These are phyloP conservation scores for Solanum chiquidenum DNA, from an alignment of 257 asterid species.

Conservation along the genomic window DNA sequence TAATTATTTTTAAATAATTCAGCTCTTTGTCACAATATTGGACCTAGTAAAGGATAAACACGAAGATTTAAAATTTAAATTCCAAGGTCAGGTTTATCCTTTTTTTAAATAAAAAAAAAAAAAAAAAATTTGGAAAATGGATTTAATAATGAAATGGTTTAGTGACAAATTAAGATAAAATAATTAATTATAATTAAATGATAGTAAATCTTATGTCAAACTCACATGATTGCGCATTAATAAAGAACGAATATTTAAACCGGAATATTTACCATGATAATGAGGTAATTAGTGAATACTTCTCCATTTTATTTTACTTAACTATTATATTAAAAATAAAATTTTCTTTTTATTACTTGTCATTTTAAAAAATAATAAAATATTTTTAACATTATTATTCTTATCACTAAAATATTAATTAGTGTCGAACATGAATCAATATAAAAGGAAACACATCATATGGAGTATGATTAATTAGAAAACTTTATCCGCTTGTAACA, in stretches of 20 bases:
- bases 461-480: too few species aligned
- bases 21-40: neutral
- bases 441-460: too few species aligned
- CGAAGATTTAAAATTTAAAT: neutral
- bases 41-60: neutral
- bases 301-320: neutral
- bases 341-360: too few species aligned
- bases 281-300: neutral
- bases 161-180: neutral
- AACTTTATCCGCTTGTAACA: too few species aligned
- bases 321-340: too few species aligned
- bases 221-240: neutral
- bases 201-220: neutral
- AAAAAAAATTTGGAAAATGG: neutral
- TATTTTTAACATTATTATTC: too few species aligned
- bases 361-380: too few species aligned
- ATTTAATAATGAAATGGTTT: neutral
- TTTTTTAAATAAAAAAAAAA: neutral
- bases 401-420: too few species aligned
- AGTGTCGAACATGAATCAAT: too few species aligned
- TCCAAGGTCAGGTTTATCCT: neutral
- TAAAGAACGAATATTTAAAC: neutral
- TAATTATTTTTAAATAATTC: neutral
- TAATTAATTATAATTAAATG: neutral
- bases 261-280: neutral